Conservation (phyloP, 306 rosid genomes). For the Carpinus fangiana region DNA sequence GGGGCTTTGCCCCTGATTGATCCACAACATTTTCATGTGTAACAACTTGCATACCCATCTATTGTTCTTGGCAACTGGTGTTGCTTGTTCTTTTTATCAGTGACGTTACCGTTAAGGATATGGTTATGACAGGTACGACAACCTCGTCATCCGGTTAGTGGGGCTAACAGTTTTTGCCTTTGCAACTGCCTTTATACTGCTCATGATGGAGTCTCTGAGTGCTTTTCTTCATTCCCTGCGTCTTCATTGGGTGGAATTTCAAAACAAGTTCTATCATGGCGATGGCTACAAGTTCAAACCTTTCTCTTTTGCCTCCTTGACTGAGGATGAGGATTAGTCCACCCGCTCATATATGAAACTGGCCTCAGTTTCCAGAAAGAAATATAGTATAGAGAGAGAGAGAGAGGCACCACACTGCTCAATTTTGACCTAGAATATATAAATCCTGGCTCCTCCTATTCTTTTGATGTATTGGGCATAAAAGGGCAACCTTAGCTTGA, state of each 20-base stretch:
- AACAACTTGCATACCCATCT: conserved; percentile 6
- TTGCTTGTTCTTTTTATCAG: conserved; percentile 10
- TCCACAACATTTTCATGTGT: neutral
- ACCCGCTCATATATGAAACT: neutral
- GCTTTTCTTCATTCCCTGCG: conserved; percentile 99
- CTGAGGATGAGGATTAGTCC: conserved; percentile 80
- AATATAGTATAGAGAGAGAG: neutral
- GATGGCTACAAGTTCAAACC: conserved; percentile 98
- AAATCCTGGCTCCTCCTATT: conserved; percentile 47
- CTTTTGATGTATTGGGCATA: conserved; percentile 39
- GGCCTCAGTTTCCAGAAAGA: conserved; percentile 26
- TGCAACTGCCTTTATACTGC: conserved; percentile 95
- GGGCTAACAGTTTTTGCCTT: conserved; percentile 92
- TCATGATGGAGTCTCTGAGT: conserved; percentile 97
- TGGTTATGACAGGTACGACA: conserved; percentile 76
- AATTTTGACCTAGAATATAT: conserved; percentile 41
- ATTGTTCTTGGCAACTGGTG: neutral
- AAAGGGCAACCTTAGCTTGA: conserved; percentile 16
- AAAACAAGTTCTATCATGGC: conserved; percentile 89
- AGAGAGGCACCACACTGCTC: conserved; percentile 29
- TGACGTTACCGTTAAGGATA: conserved; percentile 28
- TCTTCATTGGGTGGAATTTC: conserved; percentile 99
- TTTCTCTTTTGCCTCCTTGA: conserved; percentile 73
- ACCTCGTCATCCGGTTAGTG: conserved; percentile 68
- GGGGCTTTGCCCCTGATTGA: neutral